Conservation (phyloP, 1,284 basidiomycete genomes). For the Agroathelia rolfsii region DNA sequence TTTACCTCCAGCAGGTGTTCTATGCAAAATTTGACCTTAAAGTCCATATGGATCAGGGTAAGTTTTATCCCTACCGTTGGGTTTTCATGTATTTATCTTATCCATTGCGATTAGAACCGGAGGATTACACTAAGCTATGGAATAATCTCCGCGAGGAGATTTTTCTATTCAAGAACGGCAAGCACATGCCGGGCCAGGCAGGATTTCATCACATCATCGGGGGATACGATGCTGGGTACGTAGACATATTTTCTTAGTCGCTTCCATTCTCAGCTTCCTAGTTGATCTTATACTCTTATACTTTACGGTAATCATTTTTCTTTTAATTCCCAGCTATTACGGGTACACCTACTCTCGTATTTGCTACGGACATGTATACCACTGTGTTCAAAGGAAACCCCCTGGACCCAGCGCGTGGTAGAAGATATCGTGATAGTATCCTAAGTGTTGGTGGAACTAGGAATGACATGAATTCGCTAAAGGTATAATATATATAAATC, state of each 20-base stretch:
- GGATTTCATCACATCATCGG: conserved; percentile 65
- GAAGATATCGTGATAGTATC: conserved; percentile 43
- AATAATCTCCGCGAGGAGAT: conserved; percentile 56
- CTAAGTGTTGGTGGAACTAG: conserved; percentile 44
- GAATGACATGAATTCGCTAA: conserved; percentile 48
- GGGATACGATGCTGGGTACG: conserved; percentile 72
- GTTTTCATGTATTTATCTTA: not conserved
- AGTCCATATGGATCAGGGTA: conserved; percentile 64
- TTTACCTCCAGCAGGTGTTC: conserved; percentile 74
- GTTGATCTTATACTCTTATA: not conserved
- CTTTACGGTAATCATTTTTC: not conserved
- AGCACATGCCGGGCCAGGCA: conserved; percentile 34
- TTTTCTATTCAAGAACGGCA: conserved; percentile 54
- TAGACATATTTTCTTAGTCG: conserved; percentile 18
- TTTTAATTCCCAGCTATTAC: conserved; percentile 1
- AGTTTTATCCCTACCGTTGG: conserved; percentile 10
- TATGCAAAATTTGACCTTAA: conserved; percentile 74
- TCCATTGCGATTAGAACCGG: conserved; percentile 28
- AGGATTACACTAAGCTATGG: conserved; percentile 70
- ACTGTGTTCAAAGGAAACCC: conserved; percentile 74
- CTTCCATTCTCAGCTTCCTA: conserved; percentile 10
- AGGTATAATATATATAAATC: conserved; percentile 27
- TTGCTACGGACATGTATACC: conserved; percentile 72
- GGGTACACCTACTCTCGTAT: conserved; percentile 69
- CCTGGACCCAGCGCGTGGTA: conserved; percentile 50